Percentiles rank a stretch among this genome's conserved stretches.
These are phyloP conservation scores for Aspergillus tamarii DNA, from an alignment of 2,329 filamentous ascomycete species.

Conservation along the genomic window DNA sequence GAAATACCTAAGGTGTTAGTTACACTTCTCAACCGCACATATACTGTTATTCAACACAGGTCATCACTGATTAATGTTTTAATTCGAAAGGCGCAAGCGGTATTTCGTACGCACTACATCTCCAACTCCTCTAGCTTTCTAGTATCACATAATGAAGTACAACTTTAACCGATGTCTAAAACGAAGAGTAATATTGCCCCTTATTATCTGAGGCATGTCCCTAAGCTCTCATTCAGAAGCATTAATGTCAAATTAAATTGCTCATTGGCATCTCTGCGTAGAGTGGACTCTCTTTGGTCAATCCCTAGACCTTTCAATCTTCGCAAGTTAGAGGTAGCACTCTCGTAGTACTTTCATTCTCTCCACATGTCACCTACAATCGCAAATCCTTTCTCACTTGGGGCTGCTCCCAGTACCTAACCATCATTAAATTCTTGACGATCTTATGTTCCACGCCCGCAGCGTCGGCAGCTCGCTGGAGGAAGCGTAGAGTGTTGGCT, in stretches of 20 bases:
- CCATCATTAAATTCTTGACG: constrained; percentile 48
- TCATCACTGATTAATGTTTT: not conserved
- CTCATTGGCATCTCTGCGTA: constrained; percentile 40
- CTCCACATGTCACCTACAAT: constrained; percentile 30
- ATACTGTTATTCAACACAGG: not conserved
- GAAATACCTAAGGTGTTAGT: not conserved
- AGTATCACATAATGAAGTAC: not conserved
- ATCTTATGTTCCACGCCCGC: constrained; percentile 52
- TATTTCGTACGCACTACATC: not conserved
- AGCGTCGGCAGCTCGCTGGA: constrained; percentile 43
- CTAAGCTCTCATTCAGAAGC: constrained; percentile 53
- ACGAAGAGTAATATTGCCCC: not conserved
- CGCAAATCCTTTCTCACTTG: constrained; percentile 33
- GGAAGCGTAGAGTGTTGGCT: constrained; percentile 51
- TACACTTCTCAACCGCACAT: not conserved
- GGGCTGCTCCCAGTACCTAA: constrained; percentile 48
- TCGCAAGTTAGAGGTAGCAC: constrained; percentile 25
- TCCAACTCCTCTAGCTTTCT: not conserved
- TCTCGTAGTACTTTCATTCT: not conserved
- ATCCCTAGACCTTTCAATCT: constrained; percentile 36
- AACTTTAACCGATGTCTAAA: no score
- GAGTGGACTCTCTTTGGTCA: constrained; percentile 27
- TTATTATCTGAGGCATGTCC: constrained; percentile 43
- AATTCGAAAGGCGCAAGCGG: not conserved
- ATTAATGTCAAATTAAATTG: constrained; percentile 50